Conservation (phyloP, 2,329 filamentous ascomycete genomes). For the Fusarium dimerum region DNA sequence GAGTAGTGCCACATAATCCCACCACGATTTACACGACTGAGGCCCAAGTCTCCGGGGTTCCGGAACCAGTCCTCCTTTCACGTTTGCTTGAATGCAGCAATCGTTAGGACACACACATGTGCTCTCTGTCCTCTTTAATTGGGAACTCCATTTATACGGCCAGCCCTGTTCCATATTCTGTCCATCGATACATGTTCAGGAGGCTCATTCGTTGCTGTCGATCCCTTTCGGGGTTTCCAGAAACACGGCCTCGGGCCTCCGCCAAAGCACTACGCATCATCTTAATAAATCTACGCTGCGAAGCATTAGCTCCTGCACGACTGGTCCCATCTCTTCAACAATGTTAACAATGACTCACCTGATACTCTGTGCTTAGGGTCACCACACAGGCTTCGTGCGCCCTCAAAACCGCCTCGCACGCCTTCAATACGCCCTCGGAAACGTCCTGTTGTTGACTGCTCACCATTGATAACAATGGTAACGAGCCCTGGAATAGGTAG, state of each 20-base stretch:
- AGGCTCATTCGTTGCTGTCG: conserved; percentile 83
- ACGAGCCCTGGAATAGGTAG: conserved; percentile 87
- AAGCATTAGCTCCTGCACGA: conserved; percentile 2
- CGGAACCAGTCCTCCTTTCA: no score
- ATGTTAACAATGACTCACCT: conserved; percentile 69
- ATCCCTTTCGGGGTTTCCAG: conserved; percentile 83
- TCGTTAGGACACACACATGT: no score
- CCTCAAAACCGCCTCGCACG: conserved; percentile 88
- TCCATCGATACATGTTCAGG: conserved; percentile 85
- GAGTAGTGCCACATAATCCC: no score
- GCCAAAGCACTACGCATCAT: conserved; percentile 91
- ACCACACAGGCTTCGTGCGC: conserved; percentile 93
- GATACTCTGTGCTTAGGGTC: conserved; percentile 90
- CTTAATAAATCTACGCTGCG: conserved; percentile 86
- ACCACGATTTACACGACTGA: no score
- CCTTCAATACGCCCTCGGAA: conserved; percentile 78
- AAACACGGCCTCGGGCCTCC: conserved; percentile 79
- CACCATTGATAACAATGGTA: conserved; percentile 81
- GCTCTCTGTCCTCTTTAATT: background rate
- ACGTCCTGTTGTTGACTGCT: conserved; percentile 87
- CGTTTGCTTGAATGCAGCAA: no score
- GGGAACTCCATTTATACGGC: conserved; percentile 60
- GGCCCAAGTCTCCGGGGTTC: no score
- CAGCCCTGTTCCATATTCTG: conserved; percentile 83
- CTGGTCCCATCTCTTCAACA: no score